Percentiles rank a stretch among this genome's conserved stretches.
Evolutionary conservation across 176 grass and related monocot species (phyloP).

Genomic region (Elaeis guineensis): DNA sequence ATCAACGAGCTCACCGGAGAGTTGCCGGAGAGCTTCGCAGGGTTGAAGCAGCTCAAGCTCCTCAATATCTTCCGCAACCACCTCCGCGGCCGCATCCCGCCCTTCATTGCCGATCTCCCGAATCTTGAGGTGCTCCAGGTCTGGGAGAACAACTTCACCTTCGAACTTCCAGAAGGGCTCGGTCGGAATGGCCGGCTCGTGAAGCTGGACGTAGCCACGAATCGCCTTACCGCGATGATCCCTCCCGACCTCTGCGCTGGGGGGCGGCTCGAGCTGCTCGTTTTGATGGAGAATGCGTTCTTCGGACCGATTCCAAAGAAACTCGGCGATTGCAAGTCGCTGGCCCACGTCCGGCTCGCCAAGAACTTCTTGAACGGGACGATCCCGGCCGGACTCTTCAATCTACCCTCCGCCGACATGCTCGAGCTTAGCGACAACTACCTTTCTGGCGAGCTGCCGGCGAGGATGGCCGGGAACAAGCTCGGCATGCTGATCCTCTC

Average conservation of each 20-base stretch:
- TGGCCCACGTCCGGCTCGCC: conserved; percentile 41
- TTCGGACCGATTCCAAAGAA: conserved; percentile 54
- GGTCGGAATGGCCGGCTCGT: conserved; percentile 44
- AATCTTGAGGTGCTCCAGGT: conserved; percentile 61
- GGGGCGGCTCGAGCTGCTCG: conserved; percentile 33
- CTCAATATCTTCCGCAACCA: conserved; percentile 72
- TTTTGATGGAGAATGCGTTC: conserved; percentile 72
- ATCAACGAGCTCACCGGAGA: conserved; percentile 67
- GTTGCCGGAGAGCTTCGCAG: conserved; percentile 37
- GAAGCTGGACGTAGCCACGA: conserved; percentile 47
- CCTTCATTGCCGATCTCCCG: conserved; percentile 32
- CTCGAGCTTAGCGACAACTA: conserved; percentile 68
- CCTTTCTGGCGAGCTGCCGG: conserved; percentile 57
- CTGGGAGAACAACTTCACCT: conserved; percentile 83
- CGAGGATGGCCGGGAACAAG: conserved; percentile 18
- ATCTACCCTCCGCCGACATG: conserved; percentile 54
- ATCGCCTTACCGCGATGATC: conserved; percentile 49
- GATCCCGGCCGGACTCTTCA: conserved; percentile 49
- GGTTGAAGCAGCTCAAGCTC: conserved; percentile 29
- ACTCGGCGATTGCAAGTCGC: conserved; percentile 66
- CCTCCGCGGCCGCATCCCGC: conserved; percentile 50
- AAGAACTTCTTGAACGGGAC: conserved; percentile 56
- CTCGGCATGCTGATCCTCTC: conserved; percentile 5
- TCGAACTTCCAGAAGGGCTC: conserved; percentile 27
- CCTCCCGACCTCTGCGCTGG: conserved; percentile 52